These are phyloP conservation scores for Cyclaneusma minus DNA, from an alignment of 2,329 filamentous ascomycete species.

Conservation along the genomic window DNA sequence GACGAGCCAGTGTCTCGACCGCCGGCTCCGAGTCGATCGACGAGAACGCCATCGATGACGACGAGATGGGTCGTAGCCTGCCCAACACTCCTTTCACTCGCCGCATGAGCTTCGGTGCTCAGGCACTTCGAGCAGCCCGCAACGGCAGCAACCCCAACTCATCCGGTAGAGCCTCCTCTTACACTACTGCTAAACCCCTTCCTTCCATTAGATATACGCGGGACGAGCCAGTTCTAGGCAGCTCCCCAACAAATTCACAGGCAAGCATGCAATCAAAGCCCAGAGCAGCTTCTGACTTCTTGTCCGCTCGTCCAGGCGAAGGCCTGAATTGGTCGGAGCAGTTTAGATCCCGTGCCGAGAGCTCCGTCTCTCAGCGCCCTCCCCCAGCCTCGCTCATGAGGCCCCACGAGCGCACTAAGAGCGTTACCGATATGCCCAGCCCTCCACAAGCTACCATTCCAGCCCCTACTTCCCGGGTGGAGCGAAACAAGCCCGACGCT, in stretches of 20 bases:
- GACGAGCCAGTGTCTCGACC: constrained; percentile 57
- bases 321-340: constrained; percentile 97
- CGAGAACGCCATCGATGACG: constrained; percentile 60
- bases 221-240: constrained; percentile 11
- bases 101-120: constrained; percentile 79
- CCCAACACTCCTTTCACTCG: constrained; percentile 64
- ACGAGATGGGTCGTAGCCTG: constrained; percentile 41
- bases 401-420: constrained; percentile 51
- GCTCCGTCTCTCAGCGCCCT: constrained; percentile 45
- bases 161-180: constrained; percentile 17
- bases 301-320: constrained; percentile 54
- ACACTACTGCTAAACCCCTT: constrained; percentile 12
- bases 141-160: constrained; percentile 15
- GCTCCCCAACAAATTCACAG: constrained; percentile 21
- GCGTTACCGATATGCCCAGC: constrained; percentile 46
- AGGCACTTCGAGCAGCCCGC: constrained; percentile 33
- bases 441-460: constrained; percentile 24
- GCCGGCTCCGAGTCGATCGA: constrained; percentile 48
- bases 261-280: constrained; percentile 41
- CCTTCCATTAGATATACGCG: constrained; percentile 12
- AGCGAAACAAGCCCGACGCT: constrained; percentile 65
- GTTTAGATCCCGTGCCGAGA: constrained; percentile 81
- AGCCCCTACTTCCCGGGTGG: constrained; percentile 24
- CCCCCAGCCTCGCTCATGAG: constrained; percentile 23
- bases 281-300: constrained; percentile 50